Conservation (phyloP, 2,329 filamentous ascomycete species). For the Aspergillus terreus region DNA sequence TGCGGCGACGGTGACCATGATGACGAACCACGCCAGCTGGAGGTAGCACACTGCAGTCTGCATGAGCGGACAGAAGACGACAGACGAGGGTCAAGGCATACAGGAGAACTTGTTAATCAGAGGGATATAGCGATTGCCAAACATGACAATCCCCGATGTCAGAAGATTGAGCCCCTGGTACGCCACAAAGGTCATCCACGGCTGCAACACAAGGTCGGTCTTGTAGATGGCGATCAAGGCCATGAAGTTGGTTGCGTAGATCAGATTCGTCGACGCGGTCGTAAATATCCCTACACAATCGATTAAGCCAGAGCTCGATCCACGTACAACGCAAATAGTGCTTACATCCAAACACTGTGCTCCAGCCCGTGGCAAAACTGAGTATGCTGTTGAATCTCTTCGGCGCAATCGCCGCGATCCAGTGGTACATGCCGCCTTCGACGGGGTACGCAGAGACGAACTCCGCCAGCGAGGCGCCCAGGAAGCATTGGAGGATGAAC, state of each 20-base stretch:
- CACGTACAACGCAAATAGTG: not conserved
- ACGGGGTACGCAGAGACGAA: slow-evolving; percentile 49
- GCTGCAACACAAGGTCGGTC: slow-evolving; percentile 37
- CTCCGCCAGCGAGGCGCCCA: slow-evolving; percentile 46
- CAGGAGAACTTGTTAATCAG: slow-evolving; percentile 44
- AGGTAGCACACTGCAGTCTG: slow-evolving; percentile 38
- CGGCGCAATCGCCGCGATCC: slow-evolving; percentile 48
- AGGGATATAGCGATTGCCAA: slow-evolving; percentile 46
- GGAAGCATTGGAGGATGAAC: slow-evolving; percentile 45
- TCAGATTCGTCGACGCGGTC: slow-evolving; percentile 44
- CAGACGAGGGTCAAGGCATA: slow-evolving; percentile 8
- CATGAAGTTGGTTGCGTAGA: slow-evolving; percentile 42
- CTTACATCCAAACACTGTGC: slow-evolving; percentile 40
- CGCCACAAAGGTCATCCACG: slow-evolving; percentile 48
- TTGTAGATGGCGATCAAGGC: slow-evolving; percentile 43
- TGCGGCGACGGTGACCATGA: slow-evolving; percentile 48
- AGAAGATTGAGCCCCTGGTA: slow-evolving; percentile 40
- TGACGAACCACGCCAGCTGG: slow-evolving; percentile 46
- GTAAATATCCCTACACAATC: slow-evolving; percentile 40
- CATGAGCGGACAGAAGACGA: too few species aligned
- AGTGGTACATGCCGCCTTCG: slow-evolving; percentile 51
- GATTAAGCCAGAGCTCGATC: not conserved
- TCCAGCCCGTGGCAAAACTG: slow-evolving; percentile 46
- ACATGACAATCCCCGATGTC: slow-evolving; percentile 46
- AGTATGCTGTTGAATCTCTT: slow-evolving; percentile 36